Evolutionary conservation across 2,329 filamentous ascomycete species (phyloP).

Genomic region (Diaporthe humulicola): DNA sequence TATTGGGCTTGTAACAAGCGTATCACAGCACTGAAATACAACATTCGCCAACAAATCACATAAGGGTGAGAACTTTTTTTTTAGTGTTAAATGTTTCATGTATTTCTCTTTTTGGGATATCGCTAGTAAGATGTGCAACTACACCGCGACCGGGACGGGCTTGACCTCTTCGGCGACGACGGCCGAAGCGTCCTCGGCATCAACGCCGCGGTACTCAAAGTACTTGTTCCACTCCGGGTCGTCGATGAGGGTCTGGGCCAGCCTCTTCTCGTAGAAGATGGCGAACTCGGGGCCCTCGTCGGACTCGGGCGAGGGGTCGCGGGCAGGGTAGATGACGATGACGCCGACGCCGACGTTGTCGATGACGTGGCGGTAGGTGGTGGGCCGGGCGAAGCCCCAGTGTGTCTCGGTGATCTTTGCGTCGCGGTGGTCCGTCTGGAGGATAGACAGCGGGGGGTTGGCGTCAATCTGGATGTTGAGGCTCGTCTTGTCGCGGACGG

Average conservation of each 20-base stretch:
- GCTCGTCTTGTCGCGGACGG: conserved; percentile 52
- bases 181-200: conserved; percentile 27
- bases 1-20: not conserved
- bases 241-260: conserved; percentile 48
- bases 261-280: conserved; percentile 51
- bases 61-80: not conserved
- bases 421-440: conserved; percentile 54
- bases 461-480: conserved; percentile 52
- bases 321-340: conserved; percentile 50
- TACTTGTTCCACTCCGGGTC: conserved; percentile 53
- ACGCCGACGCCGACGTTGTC: conserved; percentile 48
- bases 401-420: conserved; percentile 46
- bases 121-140: not conserved
- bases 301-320: conserved; percentile 42
- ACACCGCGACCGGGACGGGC: not conserved
- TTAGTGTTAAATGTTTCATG: not conserved
- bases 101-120: not conserved
- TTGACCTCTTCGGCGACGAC: not conserved
- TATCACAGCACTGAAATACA: not conserved
- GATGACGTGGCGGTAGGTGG: conserved; percentile 50
- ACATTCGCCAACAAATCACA: not conserved
- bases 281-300: conserved; percentile 54
- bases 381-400: conserved; percentile 54
- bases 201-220: conserved; percentile 55
- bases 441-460: conserved; percentile 51